Base-by-base conservation (phyloP, 148 eudicot genomes). In the Rhododendron kiyosumense region DNA sequence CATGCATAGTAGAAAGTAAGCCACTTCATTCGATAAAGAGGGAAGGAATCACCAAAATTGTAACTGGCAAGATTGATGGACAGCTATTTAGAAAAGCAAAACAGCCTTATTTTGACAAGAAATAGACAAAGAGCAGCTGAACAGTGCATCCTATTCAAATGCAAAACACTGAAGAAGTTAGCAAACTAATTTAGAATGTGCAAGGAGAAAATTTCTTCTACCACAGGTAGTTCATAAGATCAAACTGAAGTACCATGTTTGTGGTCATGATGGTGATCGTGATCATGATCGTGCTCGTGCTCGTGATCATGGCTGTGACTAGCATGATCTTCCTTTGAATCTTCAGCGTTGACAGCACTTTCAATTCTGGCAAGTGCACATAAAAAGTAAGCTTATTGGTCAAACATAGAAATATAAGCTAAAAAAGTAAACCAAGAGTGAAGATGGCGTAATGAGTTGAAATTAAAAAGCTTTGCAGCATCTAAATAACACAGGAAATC, bases 331-430 rank as follows among this genome's bases (percentile, higher is more conserved):
- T 95, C 96, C 90, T 94, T 90, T 20, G 95, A 87, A 87, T 61
- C 92, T 86, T 95, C 95, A 83, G 85, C 90, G 36, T 89, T 89
- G 52, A 97, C 95, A 84, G 98, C 94, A 93, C 93, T 93, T 85
- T 97, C 99, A 88, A 97, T 95, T 90, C 99, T 97, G 93, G 88
- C 88, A 91, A 82, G 74, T 4, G 49, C 57, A 12, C 36, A 79
- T 81, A 28, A 34, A 86, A 87, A 36, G 83, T 85, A 78, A 91
- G 90, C 77, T 73, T 63, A 57, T 26, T 15, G 0, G 52, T 74
- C 41, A 61, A 67, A 11, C 51, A 81, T 52, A 13, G 1, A 11
- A 28, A 69, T 5, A 36, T 51, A 28, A 74, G 32, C 85, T 81
- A 34, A 71, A 48, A 54, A 24, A 18, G 79, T 57, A 36, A 30